Percentiles rank a stretch among this genome's conserved stretches.
Evolutionary conservation across 192 early-diverging fungal genomes (phyloP).

Genomic region (Paraglomus occultum): DNA sequence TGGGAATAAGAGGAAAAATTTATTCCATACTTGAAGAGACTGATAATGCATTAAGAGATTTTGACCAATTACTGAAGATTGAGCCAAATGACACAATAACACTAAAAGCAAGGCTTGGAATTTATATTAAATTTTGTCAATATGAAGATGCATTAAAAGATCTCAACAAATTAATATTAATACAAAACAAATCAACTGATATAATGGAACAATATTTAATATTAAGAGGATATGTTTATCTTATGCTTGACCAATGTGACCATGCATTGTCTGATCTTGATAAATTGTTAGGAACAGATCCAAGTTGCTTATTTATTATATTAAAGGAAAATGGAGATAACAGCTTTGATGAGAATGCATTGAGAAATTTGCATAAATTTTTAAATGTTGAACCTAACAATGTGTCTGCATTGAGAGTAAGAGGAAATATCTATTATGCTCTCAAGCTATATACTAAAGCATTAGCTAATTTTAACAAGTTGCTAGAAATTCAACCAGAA

Average conservation of each 20-base stretch:
- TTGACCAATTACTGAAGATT: not conserved
- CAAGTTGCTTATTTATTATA: too few relatives aligned
- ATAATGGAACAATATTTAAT: too few relatives aligned
- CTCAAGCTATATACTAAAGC: not conserved
- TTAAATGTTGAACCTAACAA: not conserved
- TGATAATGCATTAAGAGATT: not conserved
- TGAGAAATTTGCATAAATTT: constrained; percentile 13
- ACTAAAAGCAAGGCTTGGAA: not conserved
- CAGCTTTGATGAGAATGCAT: too few relatives aligned
- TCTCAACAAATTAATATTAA: not conserved
- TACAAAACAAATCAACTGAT: too few relatives aligned
- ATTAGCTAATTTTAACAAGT: constrained; percentile 2
- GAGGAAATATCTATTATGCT: not conserved
- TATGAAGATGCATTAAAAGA: constrained; percentile 4
- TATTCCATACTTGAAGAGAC: not conserved
- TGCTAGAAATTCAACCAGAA: not conserved
- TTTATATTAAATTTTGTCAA: not conserved
- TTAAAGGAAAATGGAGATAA: too few relatives aligned
- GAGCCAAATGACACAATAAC: not conserved
- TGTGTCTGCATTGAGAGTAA: not conserved
- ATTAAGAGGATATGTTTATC: too few relatives aligned
- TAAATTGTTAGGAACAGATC: too few relatives aligned
- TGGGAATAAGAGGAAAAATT: constrained; percentile 3
- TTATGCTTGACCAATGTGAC: too few relatives aligned
- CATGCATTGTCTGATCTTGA: too few relatives aligned